Evolutionary conservation across 306 rosid species (phyloP), one percentile per base, ranked within the genome.

Genomic region (Hippophae tibetana): DNA sequence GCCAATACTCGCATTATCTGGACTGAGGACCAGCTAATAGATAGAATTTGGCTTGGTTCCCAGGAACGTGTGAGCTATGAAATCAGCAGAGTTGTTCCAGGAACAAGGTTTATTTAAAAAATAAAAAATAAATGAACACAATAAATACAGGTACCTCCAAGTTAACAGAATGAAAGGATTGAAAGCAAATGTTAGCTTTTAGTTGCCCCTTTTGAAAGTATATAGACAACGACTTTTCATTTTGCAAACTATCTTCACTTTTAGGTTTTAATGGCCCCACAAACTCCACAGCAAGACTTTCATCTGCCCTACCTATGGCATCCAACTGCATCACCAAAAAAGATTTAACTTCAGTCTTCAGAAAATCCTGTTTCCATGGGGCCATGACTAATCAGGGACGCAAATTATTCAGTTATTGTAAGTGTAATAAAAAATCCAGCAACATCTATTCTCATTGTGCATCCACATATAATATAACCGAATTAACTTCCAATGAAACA

Each of bases 281-380:
- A 87, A 87, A 69, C 75, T 85, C 87, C 69, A 83, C 60, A 18
- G 76, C 74, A 57, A 92, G 88, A 73, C 89, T 87, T 80, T 92
- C 98, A 81, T 87, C 96, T 11, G 95, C 82, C 69, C 98, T 74
- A 57, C 98, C 96, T 45, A 79, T 69, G 64, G 96, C 89, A 72
- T 87, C 87, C 84, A 92, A 76, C 98, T 92, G 80, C 69, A 69
- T 47, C 51, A 69, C 62, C 72, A 64, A 59, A 69, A 64, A 72
- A 54, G 66, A 61, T 46, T 38, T 57, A 54, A 63, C 65, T 65
- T 59, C 56, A 69, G 68, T 59, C 65, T 65, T 59, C 56, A 69
- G 68, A 62, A 69, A 27, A 52, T 43, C 57, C 43, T 56, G 13
- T 44, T 45, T 46, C 5, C 38, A 55, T 46, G 57, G 58, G 47